phyloP scores from a whole-genome alignment of 1,139 yeast genomes.

The Geotrichum aggregatum region DNA sequence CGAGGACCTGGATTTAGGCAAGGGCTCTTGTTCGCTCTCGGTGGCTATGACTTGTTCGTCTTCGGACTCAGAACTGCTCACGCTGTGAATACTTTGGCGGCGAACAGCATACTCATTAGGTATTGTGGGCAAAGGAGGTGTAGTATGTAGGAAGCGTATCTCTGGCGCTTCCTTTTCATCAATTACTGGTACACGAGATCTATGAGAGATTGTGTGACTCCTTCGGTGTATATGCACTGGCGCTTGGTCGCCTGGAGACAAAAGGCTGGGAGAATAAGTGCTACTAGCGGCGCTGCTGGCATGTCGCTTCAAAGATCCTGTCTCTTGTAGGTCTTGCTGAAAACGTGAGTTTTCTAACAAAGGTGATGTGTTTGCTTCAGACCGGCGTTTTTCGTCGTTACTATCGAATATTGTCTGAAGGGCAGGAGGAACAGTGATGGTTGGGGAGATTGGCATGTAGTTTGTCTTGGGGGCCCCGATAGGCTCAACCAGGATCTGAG shows the following conservation, averaged over 20 bases:
- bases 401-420: slow-evolving; percentile 18
- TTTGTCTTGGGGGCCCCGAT: slow-evolving; percentile 23
- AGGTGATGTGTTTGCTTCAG: neutral
- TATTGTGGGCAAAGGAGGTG: neutral
- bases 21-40: neutral
- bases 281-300: slow-evolving; percentile 11
- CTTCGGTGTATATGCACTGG: slow-evolving; percentile 1
- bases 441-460: slow-evolving; percentile 22
- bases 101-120: neutral
- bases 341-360: no score
- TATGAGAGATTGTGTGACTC: slow-evolving; percentile 14
- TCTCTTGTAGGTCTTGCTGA: neutral
- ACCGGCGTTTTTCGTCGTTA: slow-evolving; percentile 4
- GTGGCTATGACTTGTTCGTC: neutral
- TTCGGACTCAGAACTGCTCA: neutral
- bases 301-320: slow-evolving; percentile 4
- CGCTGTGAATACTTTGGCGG: neutral
- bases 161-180: slow-evolving; percentile 4
- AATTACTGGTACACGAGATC: slow-evolving; percentile 6
- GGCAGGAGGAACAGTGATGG: slow-evolving; percentile 20
- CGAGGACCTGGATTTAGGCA: slow-evolving; percentile 1
- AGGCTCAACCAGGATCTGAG: slow-evolving; percentile 39
- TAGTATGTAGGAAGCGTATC: no score
- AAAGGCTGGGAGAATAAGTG: slow-evolving; percentile 2
- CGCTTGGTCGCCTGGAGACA: neutral